These are phyloP conservation scores for Vigna unguiculata DNA, from an alignment of 306 rosid species.

Conservation along the genomic window DNA sequence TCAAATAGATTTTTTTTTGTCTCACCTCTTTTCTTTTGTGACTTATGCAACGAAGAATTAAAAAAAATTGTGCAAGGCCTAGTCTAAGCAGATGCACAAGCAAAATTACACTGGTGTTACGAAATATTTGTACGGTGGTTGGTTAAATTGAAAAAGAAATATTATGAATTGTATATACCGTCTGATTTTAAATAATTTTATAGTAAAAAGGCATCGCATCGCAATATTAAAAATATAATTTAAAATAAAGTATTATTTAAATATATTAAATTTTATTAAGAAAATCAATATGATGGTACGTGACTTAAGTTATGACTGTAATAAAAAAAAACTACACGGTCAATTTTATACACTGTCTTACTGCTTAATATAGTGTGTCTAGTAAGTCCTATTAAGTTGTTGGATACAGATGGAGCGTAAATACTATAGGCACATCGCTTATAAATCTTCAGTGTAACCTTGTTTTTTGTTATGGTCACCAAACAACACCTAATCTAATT, in stretches of 20 bases:
- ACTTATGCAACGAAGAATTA: too few species aligned
- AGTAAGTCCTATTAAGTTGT: neutral
- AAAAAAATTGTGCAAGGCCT: too few species aligned
- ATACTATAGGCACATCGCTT: neutral
- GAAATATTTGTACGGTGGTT: neutral
- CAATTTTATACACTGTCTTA: neutral
- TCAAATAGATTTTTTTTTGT: too few species aligned
- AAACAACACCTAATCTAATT: conserved; percentile 48
- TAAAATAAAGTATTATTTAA: too few species aligned
- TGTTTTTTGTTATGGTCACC: conserved; percentile 36
- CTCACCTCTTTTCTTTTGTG: too few species aligned
- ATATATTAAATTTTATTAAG: too few species aligned
- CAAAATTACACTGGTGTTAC: too few species aligned
- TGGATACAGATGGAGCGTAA: neutral
- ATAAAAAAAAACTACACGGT: too few species aligned
- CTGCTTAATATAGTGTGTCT: neutral
- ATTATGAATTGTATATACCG: neutral
- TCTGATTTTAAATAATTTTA: neutral
- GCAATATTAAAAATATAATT: too few species aligned
- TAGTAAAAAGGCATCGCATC: neutral
- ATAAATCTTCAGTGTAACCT: neutral
- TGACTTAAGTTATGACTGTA: neutral
- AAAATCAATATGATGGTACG: neutral
- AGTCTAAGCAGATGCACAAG: too few species aligned
- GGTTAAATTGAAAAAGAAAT: neutral